Conservation (phyloP, 2,329 filamentous ascomycete genomes). For the Fusarium sp. region DNA sequence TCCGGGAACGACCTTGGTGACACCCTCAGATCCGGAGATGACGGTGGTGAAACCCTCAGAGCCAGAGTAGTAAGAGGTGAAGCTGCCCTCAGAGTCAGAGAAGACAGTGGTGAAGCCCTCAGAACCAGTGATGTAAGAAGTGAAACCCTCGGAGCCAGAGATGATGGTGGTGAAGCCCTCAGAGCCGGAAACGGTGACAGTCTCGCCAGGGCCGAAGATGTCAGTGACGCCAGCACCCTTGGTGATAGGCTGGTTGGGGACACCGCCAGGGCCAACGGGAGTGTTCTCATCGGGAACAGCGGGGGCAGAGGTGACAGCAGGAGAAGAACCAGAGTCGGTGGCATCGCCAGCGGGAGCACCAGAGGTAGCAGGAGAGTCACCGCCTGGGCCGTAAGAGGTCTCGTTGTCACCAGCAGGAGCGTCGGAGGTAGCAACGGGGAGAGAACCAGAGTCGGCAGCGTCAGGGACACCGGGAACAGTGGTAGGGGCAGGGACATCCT, state of each 20-base stretch:
- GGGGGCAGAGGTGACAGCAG: not conserved
- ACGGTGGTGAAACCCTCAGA: slow-evolving; percentile 20
- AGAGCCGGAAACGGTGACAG: slow-evolving; percentile 4
- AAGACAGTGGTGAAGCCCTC: slow-evolving; percentile 21
- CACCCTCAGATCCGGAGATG: slow-evolving; percentile 11
- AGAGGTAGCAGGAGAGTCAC: not conserved
- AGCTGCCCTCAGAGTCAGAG: slow-evolving; percentile 20
- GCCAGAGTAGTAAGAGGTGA: slow-evolving; percentile 10
- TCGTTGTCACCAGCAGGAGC: not conserved
- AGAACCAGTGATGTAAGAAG: slow-evolving; percentile 8
- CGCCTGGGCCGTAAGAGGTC: not conserved
- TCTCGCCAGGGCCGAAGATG: slow-evolving; percentile 26
- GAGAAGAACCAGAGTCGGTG: not conserved
- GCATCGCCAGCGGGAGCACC: not conserved
- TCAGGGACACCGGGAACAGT: slow-evolving; percentile 1
- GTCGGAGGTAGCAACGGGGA: not conserved
- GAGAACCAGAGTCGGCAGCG: slow-evolving; percentile 8
- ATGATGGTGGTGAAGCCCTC: slow-evolving; percentile 13
- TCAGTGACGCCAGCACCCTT: slow-evolving; percentile 17
- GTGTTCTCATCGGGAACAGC: not conserved
- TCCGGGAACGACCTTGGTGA: slow-evolving; percentile 1
- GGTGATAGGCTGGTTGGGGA: slow-evolving; percentile 16
- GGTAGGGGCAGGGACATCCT: not conserved
- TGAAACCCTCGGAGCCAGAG: slow-evolving; percentile 7
- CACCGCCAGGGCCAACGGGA: slow-evolving; percentile 13